Percentiles rank a stretch among this genome's conserved stretches.
These are phyloP conservation scores for Boletus pseudopeckii DNA, from an alignment of 768 basidiomycete genomes.

Conservation along the genomic window DNA sequence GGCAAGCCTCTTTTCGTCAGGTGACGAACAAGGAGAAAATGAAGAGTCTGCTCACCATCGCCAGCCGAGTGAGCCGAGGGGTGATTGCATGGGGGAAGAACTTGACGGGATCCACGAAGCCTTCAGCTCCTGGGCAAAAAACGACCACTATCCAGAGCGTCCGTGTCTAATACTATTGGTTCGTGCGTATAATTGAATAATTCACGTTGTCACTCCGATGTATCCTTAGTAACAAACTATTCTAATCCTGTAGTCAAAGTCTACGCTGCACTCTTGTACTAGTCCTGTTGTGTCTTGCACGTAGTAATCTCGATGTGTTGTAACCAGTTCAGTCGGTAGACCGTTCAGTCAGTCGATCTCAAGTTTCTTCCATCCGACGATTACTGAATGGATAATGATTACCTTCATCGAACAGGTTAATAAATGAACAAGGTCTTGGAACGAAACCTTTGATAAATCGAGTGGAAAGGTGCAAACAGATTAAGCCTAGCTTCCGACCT, in stretches of 20 bases:
- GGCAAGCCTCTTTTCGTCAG: conserved; percentile 11
- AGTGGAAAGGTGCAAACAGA: neutral
- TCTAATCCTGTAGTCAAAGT: conserved; percentile 11
- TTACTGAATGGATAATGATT: neutral
- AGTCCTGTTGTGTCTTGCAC: conserved; percentile 5
- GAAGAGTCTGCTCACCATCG: conserved; percentile 20
- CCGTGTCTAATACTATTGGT: conserved; percentile 9
- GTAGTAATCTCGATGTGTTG: conserved; percentile 14
- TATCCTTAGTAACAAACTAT: conserved; percentile 24
- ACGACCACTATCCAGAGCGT: neutral
- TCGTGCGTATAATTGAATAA: conserved; percentile 7
- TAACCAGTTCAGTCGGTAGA: neutral
- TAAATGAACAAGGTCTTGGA: neutral
- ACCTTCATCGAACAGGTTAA: neutral
- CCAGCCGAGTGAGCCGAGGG: conserved; percentile 27
- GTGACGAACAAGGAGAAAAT: conserved; percentile 13
- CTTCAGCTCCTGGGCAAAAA: neutral
- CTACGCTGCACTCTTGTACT: conserved; percentile 7
- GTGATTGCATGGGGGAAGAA: conserved; percentile 31
- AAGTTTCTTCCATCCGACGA: neutral
- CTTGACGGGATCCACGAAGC: conserved; percentile 17
- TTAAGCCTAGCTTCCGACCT: conserved; percentile 18
- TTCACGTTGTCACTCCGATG: conserved; percentile 4
- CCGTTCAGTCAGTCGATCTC: neutral
- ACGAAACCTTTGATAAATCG: neutral